Evolutionary conservation across 192 early-diverging fungal species (phyloP).

Genomic region (Mortierella alpina): DNA sequence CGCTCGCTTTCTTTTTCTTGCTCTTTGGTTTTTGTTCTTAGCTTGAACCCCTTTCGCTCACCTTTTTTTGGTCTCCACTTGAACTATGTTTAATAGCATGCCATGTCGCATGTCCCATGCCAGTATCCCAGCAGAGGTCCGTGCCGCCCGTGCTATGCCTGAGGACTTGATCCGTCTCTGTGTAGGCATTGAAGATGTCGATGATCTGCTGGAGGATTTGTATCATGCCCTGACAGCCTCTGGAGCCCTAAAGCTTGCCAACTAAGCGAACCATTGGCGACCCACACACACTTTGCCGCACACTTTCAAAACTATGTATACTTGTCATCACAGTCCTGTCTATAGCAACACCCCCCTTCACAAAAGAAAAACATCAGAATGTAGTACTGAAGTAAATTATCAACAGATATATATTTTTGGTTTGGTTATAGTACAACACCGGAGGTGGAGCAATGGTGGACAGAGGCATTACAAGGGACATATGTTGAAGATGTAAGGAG

Average conservation of each 20-base stretch:
- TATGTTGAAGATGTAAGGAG: no score
- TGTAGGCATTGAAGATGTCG: constrained; percentile 94
- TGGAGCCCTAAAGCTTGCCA: constrained; percentile 58
- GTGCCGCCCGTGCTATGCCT: constrained; percentile 88
- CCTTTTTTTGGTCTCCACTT: neutral
- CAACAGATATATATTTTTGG: neutral
- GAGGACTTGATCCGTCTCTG: constrained; percentile 97
- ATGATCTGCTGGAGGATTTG: constrained; percentile 92
- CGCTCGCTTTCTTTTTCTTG: neutral
- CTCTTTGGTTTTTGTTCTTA: constrained; percentile 2
- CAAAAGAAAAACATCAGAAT: neutral
- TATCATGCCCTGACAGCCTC: constrained; percentile 77
- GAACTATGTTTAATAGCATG: constrained; percentile 71
- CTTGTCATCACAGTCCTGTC: no score
- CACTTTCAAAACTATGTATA: no score
- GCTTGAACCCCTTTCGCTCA: neutral
- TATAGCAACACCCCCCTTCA: neutral
- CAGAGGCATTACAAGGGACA: no score
- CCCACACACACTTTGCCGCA: no score
- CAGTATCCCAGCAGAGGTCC: constrained; percentile 90
- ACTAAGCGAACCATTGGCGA: constrained; percentile 1
- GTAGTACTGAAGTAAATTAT: neutral
- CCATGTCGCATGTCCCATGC: constrained; percentile 98
- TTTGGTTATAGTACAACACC: neutral
- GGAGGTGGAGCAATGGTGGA: no score